Evolutionary conservation across 169 alveolate species (phyloP), one percentile per base, ranked within the genome.

Genomic region (Plasmodium vivax): DNA sequence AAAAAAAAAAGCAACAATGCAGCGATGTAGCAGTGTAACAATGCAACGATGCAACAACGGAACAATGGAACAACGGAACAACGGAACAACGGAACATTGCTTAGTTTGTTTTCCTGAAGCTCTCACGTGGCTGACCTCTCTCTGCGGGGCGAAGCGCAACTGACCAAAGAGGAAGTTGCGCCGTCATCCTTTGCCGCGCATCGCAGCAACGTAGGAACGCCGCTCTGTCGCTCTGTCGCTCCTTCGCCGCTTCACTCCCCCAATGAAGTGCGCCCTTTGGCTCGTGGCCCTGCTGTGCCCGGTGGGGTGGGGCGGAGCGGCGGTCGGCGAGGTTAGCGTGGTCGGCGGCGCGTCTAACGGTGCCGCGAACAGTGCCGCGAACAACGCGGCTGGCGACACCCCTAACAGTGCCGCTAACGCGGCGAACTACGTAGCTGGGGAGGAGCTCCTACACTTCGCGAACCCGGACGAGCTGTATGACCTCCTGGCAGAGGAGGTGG

Each of bases 391-490:
- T 23, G 27, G 27, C 19, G 58, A 47, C 19, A 2, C n/a, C 19
- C 7, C 19, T 47, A 41, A 41, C 47, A 1, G 2, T 7, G 47
- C 47, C 47, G 47, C 47, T 41, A 41, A 23, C 27, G 27, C 27
- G 27, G 27, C 27, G 27, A 23, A 23, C 27, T 23, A 23, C 27
- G 27, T 0, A 23, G 27, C 27, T 23, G 27, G 27, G 4, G 90
- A 80, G n/a, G 73, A 1, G 32, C 82, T 81, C 30, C 51, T 45
- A 30, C 3, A 79, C 8, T 88, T 88, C 7, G 90, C 94, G 32
- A 47, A 88, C 14, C 90, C 94, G 6, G 45, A 79, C n/a, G 94
- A 88, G 19, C 54, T 88, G 19, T 88, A 88, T 54, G 34, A 58
- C 3, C 82, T 79, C 80, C 41, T 88, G 51, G 47, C 34, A 58